phyloP scores from a whole-genome alignment of 2,329 filamentous ascomycete genomes.

The Trichophyton mentagrophytes region DNA sequence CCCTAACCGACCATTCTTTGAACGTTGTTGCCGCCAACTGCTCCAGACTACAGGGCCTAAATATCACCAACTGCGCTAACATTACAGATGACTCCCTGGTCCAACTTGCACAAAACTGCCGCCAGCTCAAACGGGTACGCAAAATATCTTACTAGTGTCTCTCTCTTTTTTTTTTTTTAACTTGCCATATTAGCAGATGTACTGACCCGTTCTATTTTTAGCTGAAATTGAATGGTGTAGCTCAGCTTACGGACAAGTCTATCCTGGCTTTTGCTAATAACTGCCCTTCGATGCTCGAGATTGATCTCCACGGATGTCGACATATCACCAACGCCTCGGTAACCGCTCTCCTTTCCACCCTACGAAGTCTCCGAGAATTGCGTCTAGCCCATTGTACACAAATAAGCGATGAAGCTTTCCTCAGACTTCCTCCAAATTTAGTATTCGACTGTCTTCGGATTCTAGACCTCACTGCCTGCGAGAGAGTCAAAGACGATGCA shows the following conservation, averaged over 20 bases:
- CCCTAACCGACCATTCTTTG: conserved; percentile 73
- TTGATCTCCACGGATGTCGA: conserved; percentile 79
- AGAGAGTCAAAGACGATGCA: conserved; percentile 68
- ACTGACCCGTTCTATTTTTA: conserved; percentile 32
- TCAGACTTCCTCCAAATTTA: conserved; percentile 55
- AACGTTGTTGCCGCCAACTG: conserved; percentile 68
- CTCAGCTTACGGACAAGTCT: conserved; percentile 68
- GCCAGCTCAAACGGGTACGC: conserved; percentile 70
- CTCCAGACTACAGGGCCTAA: conserved; percentile 74
- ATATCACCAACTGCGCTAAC: conserved; percentile 73
- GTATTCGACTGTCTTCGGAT: conserved; percentile 82
- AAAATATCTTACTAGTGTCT: neutral
- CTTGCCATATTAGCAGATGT: neutral
- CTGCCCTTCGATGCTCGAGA: conserved; percentile 88
- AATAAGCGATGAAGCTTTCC: conserved; percentile 78
- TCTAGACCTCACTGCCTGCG: conserved; percentile 81
- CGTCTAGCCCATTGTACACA: conserved; percentile 73
- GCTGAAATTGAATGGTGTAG: conserved; percentile 89
- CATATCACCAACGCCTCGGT: conserved; percentile 73
- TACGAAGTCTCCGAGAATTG: conserved; percentile 76
- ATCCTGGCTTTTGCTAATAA: conserved; percentile 75
- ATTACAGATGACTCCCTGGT: conserved; percentile 81
- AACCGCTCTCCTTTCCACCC: conserved; percentile 63
- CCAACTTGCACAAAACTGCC: conserved; percentile 66
- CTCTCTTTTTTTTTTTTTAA: too few relatives aligned